A percentile compares a stretch with the other conserved stretches of the same genome.
These are phyloP conservation scores for Penicillium arizonense DNA, from an alignment of 495 filamentous ascomycete genomes.

Conservation along the genomic window DNA sequence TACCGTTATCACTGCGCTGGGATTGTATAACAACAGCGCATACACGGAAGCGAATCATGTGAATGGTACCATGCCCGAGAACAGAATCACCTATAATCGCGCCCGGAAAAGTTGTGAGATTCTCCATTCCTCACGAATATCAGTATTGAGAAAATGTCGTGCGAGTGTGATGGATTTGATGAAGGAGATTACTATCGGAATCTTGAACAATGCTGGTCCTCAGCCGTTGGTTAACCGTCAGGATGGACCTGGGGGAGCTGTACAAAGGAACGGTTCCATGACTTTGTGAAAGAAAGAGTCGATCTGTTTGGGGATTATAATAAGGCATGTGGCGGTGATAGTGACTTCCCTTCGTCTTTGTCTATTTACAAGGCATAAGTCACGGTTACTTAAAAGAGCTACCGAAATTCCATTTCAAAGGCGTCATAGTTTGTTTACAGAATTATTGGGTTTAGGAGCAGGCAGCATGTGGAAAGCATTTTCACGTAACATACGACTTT, in stretches of 20 bases:
- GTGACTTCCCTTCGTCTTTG: background rate
- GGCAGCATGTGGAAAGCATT: no score
- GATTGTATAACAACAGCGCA: conserved; percentile 22
- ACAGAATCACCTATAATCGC: conserved; percentile 19
- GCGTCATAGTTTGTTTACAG: no score
- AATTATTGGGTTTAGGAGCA: no score
- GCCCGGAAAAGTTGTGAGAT: conserved; percentile 18
- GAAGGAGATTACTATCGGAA: conserved; percentile 20
- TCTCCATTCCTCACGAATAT: conserved; percentile 20
- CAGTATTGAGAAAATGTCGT: conserved; percentile 17
- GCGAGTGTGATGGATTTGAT: conserved; percentile 12
- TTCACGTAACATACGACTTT: no score
- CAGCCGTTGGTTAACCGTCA: conserved; percentile 21
- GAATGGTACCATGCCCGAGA: conserved; percentile 16
- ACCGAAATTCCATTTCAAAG: no score
- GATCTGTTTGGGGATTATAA: conserved; percentile 15
- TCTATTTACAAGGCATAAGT: conserved; percentile 1
- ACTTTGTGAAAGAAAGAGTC: conserved; percentile 8
- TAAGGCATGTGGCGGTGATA: conserved; percentile 8
- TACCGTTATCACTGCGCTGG: conserved; percentile 17
- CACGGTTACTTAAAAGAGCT: no score
- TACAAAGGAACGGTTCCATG: conserved; percentile 5
- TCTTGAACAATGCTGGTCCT: conserved; percentile 20
- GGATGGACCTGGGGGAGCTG: conserved; percentile 25
- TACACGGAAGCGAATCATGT: conserved; percentile 9